A percentile compares a stretch with the other conserved stretches of the same genome.
phyloP scores from a whole-genome alignment of 345 rosid genomes.

The Heritiera fomes region DNA sequence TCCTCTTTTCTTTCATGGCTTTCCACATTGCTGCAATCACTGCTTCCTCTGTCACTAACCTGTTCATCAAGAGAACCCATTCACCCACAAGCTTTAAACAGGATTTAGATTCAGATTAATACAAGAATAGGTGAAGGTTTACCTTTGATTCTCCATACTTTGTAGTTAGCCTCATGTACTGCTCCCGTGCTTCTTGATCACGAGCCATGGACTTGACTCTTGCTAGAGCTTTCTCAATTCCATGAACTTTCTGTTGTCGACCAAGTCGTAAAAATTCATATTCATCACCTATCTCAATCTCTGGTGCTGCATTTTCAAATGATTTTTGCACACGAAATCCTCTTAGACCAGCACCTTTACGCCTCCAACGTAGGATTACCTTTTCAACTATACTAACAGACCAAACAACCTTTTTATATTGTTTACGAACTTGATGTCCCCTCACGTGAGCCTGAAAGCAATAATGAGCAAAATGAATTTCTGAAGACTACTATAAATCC shows the following conservation, averaged over 20 bases:
- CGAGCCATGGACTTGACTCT: constrained; percentile 66
- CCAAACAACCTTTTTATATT: constrained; percentile 62
- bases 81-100: not conserved
- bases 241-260: constrained; percentile 53
- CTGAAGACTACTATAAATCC: not conserved
- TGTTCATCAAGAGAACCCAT: constrained; percentile 7
- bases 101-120: not conserved
- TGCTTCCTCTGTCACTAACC: constrained; percentile 31
- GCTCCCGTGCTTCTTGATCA: constrained; percentile 56
- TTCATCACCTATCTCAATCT: constrained; percentile 39
- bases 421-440: constrained; percentile 63
- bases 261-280: constrained; percentile 54
- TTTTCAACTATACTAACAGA: constrained; percentile 65
- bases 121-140: not conserved
- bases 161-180: constrained; percentile 59
- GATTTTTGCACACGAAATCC: constrained; percentile 43
- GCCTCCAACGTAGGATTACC: constrained; percentile 66
- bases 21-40: constrained; percentile 12
- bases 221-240: constrained; percentile 60
- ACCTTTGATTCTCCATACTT: constrained; percentile 41
- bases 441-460: constrained; percentile 65
- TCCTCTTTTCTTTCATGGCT: not conserved
- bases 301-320: constrained; percentile 15
- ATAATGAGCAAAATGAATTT: not conserved
- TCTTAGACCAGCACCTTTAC: constrained; percentile 61